phyloP scores from a whole-genome alignment of 139 green algal species.

The Gonium pectorale region DNA sequence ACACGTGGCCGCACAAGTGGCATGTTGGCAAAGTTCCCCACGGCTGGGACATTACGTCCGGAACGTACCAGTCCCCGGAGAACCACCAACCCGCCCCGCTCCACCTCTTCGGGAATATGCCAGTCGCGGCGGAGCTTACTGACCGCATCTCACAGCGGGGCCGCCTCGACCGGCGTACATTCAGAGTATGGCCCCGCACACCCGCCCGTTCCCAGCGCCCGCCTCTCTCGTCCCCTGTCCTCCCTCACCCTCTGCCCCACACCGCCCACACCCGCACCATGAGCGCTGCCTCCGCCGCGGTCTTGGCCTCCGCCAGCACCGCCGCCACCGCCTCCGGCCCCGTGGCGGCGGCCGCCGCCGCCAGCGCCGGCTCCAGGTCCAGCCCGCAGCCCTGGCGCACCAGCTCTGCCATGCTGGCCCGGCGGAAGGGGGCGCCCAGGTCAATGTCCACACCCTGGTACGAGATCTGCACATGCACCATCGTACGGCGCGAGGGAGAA shows the following conservation, averaged over 20 bases:
- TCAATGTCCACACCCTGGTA: conserved; percentile 91
- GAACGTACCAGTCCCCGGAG: too few relatives aligned
- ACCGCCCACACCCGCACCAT: conserved; percentile 54
- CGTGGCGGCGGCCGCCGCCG: conserved; percentile 19
- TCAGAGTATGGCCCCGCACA: too few relatives aligned
- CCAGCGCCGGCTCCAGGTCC: conserved; percentile 59
- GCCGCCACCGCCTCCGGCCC: not conserved
- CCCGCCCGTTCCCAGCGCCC: too few relatives aligned
- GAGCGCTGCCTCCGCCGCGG: conserved; percentile 20
- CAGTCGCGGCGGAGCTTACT: too few relatives aligned
- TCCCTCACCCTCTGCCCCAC: conserved; percentile 35
- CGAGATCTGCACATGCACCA: conserved; percentile 50
- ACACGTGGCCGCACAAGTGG: too few relatives aligned
- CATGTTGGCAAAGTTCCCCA: too few relatives aligned
- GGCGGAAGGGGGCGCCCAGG: conserved; percentile 86
- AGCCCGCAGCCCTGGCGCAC: conserved; percentile 81
- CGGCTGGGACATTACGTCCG: too few relatives aligned
- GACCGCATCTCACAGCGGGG: too few relatives aligned
- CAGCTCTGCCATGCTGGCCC: conserved; percentile 91
- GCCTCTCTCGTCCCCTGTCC: not conserved
- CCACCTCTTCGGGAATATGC: too few relatives aligned
- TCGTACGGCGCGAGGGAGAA: not conserved
- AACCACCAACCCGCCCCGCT: too few relatives aligned
- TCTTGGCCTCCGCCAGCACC: conserved; percentile 9
- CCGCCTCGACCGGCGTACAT: too few relatives aligned